Evolutionary conservation across 768 basidiomycete species (phyloP).

Genomic region (Grammothele lineata): DNA sequence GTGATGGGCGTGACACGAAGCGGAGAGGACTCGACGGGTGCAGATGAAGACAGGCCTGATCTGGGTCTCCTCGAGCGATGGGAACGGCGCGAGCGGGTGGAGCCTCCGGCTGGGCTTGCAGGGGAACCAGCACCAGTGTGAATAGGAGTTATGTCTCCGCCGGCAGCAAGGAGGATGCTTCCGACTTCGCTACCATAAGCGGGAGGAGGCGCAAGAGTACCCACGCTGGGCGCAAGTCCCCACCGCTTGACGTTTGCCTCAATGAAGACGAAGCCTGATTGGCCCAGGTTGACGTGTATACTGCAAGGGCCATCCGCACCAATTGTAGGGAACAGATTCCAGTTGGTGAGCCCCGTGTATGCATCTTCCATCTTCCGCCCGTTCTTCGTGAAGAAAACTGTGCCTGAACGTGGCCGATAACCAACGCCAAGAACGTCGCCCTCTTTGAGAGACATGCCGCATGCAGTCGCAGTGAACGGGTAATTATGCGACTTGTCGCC

Average conservation of each 20-base stretch:
- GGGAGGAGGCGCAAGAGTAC: slow-evolving; percentile 95
- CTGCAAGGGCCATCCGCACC: slow-evolving; percentile 96
- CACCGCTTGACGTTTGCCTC: slow-evolving; percentile 99
- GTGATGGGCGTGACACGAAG: slow-evolving; percentile 49
- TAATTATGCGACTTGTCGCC: slow-evolving; percentile 98
- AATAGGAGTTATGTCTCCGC: slow-evolving; percentile 38
- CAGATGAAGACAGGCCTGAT: slow-evolving; percentile 34
- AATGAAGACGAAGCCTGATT: slow-evolving; percentile 97
- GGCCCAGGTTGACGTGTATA: slow-evolving; percentile 96
- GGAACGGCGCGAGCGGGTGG: slow-evolving; percentile 48
- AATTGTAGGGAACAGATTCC: slow-evolving; percentile 96
- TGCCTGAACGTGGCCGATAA: slow-evolving; percentile 92
- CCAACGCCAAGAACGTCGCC: slow-evolving; percentile 96
- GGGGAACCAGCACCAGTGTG: slow-evolving; percentile 36
- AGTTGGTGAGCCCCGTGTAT: slow-evolving; percentile 81
- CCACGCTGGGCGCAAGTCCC: slow-evolving; percentile 96
- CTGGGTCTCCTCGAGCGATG: slow-evolving; percentile 60
- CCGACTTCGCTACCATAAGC: slow-evolving; percentile 97
- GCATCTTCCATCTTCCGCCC: slow-evolving; percentile 97
- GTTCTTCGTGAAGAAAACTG: slow-evolving; percentile 99
- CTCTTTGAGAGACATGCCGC: slow-evolving; percentile 82
- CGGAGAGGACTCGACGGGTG: slow-evolving; percentile 59
- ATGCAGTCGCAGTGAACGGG: slow-evolving; percentile 83
- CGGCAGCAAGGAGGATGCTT: slow-evolving; percentile 91
- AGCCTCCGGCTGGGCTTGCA: slow-evolving; percentile 41